Evolutionary conservation across 2,329 filamentous ascomycete species (phyloP).

Genomic region (Chrysoporthe austroafricana): DNA sequence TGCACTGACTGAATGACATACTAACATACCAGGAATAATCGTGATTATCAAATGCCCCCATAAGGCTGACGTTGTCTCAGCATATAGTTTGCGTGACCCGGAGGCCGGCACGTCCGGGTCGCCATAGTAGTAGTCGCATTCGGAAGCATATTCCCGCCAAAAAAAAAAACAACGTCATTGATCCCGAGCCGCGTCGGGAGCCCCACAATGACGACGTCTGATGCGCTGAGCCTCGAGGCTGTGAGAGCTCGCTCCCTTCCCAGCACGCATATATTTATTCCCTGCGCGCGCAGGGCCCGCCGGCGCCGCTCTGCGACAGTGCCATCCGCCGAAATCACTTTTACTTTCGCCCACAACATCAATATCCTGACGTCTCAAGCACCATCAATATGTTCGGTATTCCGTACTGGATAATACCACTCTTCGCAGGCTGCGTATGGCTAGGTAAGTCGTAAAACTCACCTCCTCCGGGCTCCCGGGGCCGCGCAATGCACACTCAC

Average conservation of each 20-base stretch:
- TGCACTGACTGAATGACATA: too few relatives aligned
- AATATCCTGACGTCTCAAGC: not conserved
- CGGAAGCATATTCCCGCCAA: not conserved
- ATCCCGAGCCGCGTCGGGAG: not conserved
- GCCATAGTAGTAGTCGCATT: not conserved
- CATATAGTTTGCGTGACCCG: not conserved
- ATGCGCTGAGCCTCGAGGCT: not conserved
- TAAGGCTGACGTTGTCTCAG: not conserved
- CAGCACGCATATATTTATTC: not conserved
- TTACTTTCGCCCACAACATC: not conserved
- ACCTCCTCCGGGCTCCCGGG: not conserved
- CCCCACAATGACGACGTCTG: conserved; percentile 13
- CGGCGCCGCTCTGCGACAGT: not conserved
- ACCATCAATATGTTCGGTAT: not conserved
- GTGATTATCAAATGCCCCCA: too few relatives aligned
- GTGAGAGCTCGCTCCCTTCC: not conserved
- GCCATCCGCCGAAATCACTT: not conserved
- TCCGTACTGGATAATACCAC: conserved; percentile 21
- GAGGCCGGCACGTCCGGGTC: not conserved
- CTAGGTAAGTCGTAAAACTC: conserved; percentile 3
- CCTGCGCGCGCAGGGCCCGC: not conserved
- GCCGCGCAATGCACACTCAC: not conserved
- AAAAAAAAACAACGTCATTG: conserved; percentile 7
- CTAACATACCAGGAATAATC: too few relatives aligned
- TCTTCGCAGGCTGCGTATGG: conserved; percentile 20